Percentiles rank a stretch among this genome's conserved stretches.
These are phyloP conservation scores for Metroxylon sagu DNA, from an alignment of 176 grass and related monocot genomes.

Conservation along the genomic window DNA sequence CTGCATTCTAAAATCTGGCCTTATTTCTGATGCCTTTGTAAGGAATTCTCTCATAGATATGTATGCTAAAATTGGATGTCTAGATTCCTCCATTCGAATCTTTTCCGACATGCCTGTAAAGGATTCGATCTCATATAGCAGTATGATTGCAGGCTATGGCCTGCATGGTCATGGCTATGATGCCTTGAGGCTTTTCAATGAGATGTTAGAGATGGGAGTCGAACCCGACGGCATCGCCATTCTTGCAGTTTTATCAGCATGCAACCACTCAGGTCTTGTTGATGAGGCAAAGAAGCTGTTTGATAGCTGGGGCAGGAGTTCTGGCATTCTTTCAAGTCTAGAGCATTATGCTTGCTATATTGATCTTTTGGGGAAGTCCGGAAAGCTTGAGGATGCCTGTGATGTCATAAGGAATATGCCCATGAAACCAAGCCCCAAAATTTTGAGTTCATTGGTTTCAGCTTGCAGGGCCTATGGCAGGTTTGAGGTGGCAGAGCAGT, in stretches of 20 bases:
- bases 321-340: background rate
- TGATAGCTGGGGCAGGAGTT: background rate
- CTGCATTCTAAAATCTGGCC: background rate
- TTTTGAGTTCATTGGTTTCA: slow-evolving; percentile 8
- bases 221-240: slow-evolving; percentile 13
- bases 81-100: background rate
- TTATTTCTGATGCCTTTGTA: slow-evolving; percentile 1
- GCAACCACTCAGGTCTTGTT: slow-evolving; percentile 10
- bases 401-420: slow-evolving; percentile 1
- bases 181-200: slow-evolving; percentile 10
- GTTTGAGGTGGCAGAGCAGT: slow-evolving; percentile 8
- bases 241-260: slow-evolving; percentile 14
- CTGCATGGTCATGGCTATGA: slow-evolving; percentile 4
- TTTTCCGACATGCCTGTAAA: slow-evolving; percentile 3
- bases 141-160: slow-evolving; percentile 12
- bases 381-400: slow-evolving; percentile 14
- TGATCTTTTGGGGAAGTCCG: slow-evolving; percentile 7
- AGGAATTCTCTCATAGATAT: slow-evolving; percentile 14
- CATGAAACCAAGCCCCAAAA: slow-evolving; percentile 8
- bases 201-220: slow-evolving; percentile 9
- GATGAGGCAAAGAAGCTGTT: slow-evolving; percentile 7
- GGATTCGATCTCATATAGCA: slow-evolving; percentile 5
- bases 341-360: slow-evolving; percentile 15
- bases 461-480: slow-evolving; percentile 2
- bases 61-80: slow-evolving; percentile 19